A percentile compares a stretch with the other conserved stretches of the same genome.
These are phyloP conservation scores for Cucurbita argyrosperma DNA, from an alignment of 306 rosid species.

Conservation along the genomic window DNA sequence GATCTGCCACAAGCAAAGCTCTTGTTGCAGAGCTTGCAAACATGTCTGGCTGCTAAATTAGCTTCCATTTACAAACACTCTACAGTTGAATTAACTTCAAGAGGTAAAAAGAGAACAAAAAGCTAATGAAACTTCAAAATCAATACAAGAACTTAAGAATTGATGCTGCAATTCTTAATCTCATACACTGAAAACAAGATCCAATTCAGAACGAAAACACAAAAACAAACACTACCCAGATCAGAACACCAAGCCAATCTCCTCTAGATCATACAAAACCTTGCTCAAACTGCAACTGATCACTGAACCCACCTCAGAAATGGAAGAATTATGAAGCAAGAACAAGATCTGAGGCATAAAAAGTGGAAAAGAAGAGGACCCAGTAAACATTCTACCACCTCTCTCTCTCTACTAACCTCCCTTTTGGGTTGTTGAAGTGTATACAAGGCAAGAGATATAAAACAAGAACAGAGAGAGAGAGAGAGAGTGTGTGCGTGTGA, in stretches of 20 bases:
- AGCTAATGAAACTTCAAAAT: background rate
- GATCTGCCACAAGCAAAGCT: slow-evolving; percentile 81
- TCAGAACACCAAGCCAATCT: slow-evolving; percentile 27
- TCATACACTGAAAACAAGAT: slow-evolving; percentile 7
- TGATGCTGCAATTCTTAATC: slow-evolving; percentile 28
- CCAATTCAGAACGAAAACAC: slow-evolving; percentile 15
- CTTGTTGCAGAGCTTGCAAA: slow-evolving; percentile 75
- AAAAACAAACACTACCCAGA: slow-evolving; percentile 21
- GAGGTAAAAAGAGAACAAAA: background rate
- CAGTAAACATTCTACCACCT: slow-evolving; percentile 15
- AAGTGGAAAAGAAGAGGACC: slow-evolving; percentile 13
- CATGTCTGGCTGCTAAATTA: slow-evolving; percentile 35
- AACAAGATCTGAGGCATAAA: slow-evolving; percentile 40
- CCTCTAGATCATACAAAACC: slow-evolving; percentile 9
- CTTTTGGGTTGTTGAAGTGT: background rate
- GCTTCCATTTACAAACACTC: slow-evolving; percentile 30
- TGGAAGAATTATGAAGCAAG: slow-evolving; percentile 9
- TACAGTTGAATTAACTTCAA: background rate
- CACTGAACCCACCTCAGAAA: slow-evolving; percentile 17
- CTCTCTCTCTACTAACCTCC: slow-evolving; percentile 13
- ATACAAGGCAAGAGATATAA: background rate
- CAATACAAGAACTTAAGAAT: background rate
- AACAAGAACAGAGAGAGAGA: background rate
- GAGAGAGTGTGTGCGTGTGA: background rate
- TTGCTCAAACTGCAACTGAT: slow-evolving; percentile 7